phyloP scores from a whole-genome alignment of 768 basidiomycete species.

The Chalciporus pseudorubinellus region DNA sequence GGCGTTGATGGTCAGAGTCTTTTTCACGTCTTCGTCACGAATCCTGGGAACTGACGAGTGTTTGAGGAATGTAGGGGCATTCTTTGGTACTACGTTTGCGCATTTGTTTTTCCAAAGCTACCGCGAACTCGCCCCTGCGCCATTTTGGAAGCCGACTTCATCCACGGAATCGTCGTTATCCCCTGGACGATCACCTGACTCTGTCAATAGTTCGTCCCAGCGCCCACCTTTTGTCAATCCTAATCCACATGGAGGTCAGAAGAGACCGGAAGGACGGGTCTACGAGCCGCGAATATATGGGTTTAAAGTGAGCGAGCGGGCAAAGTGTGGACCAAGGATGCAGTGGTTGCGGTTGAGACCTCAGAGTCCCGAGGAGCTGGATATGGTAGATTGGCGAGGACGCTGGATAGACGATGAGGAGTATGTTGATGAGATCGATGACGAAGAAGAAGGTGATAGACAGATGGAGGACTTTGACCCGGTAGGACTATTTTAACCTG shows the following conservation, averaged over 20 bases:
- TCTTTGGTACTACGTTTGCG: slow-evolving; percentile 98
- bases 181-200: slow-evolving; percentile 52
- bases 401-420: slow-evolving; percentile 81
- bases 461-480: slow-evolving; percentile 88
- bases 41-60: slow-evolving; percentile 11
- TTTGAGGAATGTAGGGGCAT: slow-evolving; percentile 66
- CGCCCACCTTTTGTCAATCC: slow-evolving; percentile 76
- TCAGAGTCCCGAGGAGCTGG: slow-evolving; percentile 73
- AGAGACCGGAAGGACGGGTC: slow-evolving; percentile 79
- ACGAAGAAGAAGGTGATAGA: slow-evolving; percentile 54
- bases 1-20: slow-evolving; percentile 79
- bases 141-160: slow-evolving; percentile 79
- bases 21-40: slow-evolving; percentile 7
- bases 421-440: slow-evolving; percentile 64
- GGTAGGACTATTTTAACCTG: slow-evolving; percentile 38
- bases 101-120: slow-evolving; percentile 98
- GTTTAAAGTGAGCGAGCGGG: slow-evolving; percentile 94
- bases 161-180: slow-evolving; percentile 52
- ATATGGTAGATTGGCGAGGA: slow-evolving; percentile 87
- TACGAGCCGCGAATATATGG: slow-evolving; percentile 95
- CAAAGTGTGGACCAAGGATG: slow-evolving; percentile 95
- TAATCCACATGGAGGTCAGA: slow-evolving; percentile 86
- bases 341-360: slow-evolving; percentile 92
- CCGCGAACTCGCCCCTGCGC: slow-evolving; percentile 90
- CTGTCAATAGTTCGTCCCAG: slow-evolving; percentile 47